A percentile compares a stretch with the other conserved stretches of the same genome.
These are phyloP conservation scores for Candida manassasensis DNA, from an alignment of 805 yeast species.

Conservation along the genomic window DNA sequence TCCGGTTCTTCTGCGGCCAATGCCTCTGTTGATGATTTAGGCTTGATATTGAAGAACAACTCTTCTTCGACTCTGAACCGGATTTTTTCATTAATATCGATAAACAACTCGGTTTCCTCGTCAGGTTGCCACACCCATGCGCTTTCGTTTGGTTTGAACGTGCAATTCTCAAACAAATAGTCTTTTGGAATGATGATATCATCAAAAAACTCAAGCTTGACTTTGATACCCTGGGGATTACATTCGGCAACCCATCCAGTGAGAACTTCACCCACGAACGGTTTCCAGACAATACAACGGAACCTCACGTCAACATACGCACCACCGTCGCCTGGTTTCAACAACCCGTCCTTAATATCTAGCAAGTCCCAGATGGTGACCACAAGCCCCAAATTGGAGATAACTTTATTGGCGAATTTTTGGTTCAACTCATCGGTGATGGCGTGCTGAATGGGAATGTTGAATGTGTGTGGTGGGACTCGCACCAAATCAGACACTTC, in stretches of 20 bases:
- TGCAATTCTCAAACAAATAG: slow-evolving; percentile 73
- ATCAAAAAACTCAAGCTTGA: slow-evolving; percentile 82
- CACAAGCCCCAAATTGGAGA: slow-evolving; percentile 80
- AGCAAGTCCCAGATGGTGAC: slow-evolving; percentile 79
- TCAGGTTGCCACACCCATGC: slow-evolving; percentile 92
- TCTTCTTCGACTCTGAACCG: slow-evolving; percentile 90
- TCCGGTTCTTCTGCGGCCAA: slow-evolving; percentile 31
- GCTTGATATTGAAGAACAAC: slow-evolving; percentile 77
- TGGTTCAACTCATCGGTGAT: slow-evolving; percentile 74
- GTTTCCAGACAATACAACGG: slow-evolving; percentile 80
- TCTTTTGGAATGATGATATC: slow-evolving; percentile 86
- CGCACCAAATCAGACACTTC: slow-evolving; percentile 79
- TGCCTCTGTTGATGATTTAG: slow-evolving; percentile 60
- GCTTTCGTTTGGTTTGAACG: slow-evolving; percentile 65
- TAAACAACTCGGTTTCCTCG: slow-evolving; percentile 68
- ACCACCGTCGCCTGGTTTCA: slow-evolving; percentile 94
- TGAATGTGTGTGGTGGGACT: slow-evolving; percentile 81
- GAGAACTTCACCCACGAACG: slow-evolving; percentile 88
- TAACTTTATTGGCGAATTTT: slow-evolving; percentile 81
- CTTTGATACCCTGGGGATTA: slow-evolving; percentile 80
- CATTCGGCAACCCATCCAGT: slow-evolving; percentile 93
- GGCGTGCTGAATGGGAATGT: slow-evolving; percentile 65
- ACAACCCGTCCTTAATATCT: slow-evolving; percentile 79
- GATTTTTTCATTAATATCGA: slow-evolving; percentile 88
- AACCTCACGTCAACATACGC: slow-evolving; percentile 71